Conservation (phyloP, 805 yeast genomes). For the Scheffersomyces coipomensis region DNA sequence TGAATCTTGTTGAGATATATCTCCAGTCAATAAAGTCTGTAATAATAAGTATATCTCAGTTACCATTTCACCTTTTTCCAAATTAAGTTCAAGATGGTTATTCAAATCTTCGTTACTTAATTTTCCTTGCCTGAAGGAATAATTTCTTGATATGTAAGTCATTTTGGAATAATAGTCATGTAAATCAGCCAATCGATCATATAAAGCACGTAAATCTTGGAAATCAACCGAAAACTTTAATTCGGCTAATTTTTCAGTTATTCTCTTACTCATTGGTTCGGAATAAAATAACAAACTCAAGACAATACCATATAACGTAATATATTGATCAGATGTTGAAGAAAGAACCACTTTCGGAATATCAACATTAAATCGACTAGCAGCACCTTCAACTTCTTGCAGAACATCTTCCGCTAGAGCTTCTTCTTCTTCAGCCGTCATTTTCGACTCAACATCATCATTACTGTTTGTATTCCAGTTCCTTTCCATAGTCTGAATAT, state of each 20-base stretch:
- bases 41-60: conserved; percentile 35
- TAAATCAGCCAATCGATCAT: conserved; percentile 44
- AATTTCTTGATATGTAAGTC: conserved; percentile 42
- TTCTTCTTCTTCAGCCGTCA: conserved; percentile 16
- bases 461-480: conserved; percentile 8
- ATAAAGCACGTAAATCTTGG: conserved; percentile 53
- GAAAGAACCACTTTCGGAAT: conserved; percentile 67
- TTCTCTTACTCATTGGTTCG: conserved; percentile 64
- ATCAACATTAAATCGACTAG: conserved; percentile 54
- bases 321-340: conserved; percentile 74
- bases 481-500: conserved; percentile 26
- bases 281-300: conserved; percentile 66
- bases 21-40: conserved; percentile 37
- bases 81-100: conserved; percentile 38
- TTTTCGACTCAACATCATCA: conserved; percentile 1
- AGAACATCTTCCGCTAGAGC: background rate
- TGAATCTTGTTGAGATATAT: conserved; percentile 15
- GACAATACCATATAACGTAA: conserved; percentile 59
- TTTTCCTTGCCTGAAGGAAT: conserved; percentile 46
- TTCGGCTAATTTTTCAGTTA: conserved; percentile 62
- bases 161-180: conserved; percentile 45
- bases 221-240: conserved; percentile 70
- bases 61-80: conserved; percentile 29
- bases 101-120: conserved; percentile 49
- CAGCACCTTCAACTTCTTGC: conserved; percentile 5